Evolutionary conservation across 805 yeast genomes (phyloP), one percentile per base, ranked within the genome.

Genomic region (Wilhelminamyces savonicus): DNA sequence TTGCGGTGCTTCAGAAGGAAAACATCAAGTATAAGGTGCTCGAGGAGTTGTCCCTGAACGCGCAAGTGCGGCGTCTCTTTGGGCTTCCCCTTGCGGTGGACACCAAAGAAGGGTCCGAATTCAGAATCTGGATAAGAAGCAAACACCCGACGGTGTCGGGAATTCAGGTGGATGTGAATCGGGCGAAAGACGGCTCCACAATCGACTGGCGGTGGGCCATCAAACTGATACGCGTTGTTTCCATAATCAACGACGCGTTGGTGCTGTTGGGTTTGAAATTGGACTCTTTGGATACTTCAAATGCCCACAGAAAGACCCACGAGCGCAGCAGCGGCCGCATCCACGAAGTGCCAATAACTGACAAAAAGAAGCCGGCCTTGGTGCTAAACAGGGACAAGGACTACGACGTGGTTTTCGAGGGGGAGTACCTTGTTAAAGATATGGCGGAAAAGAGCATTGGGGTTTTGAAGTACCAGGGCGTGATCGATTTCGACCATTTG

Each of bases 61-160:
- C 40, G n/a, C 34, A 26, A 9, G 39, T 50, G 7, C 38, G 56
- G 31, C 40, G 52, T 35, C 35, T 46, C 3, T 47, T 51, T 39
- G 54, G 59, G 11, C 32, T 60, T 7, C 66, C 65, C 4, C 36
- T 60, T 8, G 29, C 34, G 10, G 32, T 54, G 8, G 34, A 35
- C 5, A 23, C 38, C 4, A 23, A 31, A 1, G 24, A 28, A 1
- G 24, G 13, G 6, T 42, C 26, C 16, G 26, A 36, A 7, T 48
- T 56, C 24, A 32, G 43, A 6, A 46, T 59, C 2, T 59, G 66
- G 65, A 30, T 58, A 8, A 58, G 59, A 32, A 40, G 50, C 12
- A 44, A 41, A 16, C 35, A 40, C 26, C 53, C 61, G 5, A 46
- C 56, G 3, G 31, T 61, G 1, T 54, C 59, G 5, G 67, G 67